phyloP scores from a whole-genome alignment of 2,329 filamentous ascomycete genomes.

The Parastagonospora avenae region DNA sequence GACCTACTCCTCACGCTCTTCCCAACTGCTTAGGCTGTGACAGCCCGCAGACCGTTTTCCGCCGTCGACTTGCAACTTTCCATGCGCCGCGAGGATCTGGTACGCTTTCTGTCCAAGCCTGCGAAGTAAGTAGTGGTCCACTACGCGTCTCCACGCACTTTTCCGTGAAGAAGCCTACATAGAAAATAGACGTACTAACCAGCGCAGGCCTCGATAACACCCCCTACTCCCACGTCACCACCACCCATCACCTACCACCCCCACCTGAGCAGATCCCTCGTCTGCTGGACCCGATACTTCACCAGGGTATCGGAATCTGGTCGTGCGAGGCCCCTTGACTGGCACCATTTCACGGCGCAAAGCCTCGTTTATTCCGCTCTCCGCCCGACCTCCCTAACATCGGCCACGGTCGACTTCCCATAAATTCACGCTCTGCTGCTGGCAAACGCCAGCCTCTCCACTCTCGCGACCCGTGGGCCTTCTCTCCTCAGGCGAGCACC shows the following conservation, averaged over 20 bases:
- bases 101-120: slow-evolving; percentile 92
- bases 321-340: slow-evolving; percentile 67
- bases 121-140: slow-evolving; percentile 71
- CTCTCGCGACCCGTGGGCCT: slow-evolving; percentile 76
- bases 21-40: slow-evolving; percentile 43
- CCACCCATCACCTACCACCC: slow-evolving; percentile 25
- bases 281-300: slow-evolving; percentile 86
- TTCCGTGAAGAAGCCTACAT: no score
- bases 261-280: slow-evolving; percentile 66
- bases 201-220: slow-evolving; percentile 70
- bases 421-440: slow-evolving; percentile 66
- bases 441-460: slow-evolving; percentile 80
- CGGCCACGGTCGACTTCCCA: slow-evolving; percentile 65
- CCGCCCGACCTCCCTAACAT: slow-evolving; percentile 91
- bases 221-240: slow-evolving; percentile 47
- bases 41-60: slow-evolving; percentile 41
- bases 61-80: slow-evolving; percentile 50
- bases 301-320: slow-evolving; percentile 81
- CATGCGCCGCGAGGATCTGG: slow-evolving; percentile 91
- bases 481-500: slow-evolving; percentile 93
- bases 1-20: slow-evolving; percentile 17
- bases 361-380: slow-evolving; percentile 81
- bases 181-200: slow-evolving; percentile 13
- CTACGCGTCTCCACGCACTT: neutral
- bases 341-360: slow-evolving; percentile 88